Evolutionary conservation across 177 flowering plant genomes (phyloP), one percentile per base, ranked within the genome.

Genomic region (Tripterygium wilfordii): DNA sequence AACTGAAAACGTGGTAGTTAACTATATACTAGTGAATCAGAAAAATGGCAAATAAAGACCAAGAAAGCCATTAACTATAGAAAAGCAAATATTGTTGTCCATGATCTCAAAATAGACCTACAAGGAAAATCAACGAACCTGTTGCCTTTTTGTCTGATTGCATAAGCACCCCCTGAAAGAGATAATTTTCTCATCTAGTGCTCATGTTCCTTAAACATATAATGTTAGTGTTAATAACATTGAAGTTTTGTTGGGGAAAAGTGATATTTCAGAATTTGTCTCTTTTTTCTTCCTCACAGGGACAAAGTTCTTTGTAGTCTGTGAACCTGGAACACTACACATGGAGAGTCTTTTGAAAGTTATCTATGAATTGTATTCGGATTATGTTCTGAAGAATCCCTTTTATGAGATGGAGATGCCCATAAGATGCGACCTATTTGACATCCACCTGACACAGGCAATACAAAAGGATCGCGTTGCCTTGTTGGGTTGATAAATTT

Each of bases 351-450:
- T 90, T 2, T 50, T 88, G 68, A 84, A 78, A 58, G 31, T 64
- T 41, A 76, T 87, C 42, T 87, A 87, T 54, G 92, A 83, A 51
- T 51, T 83, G 24, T 86, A 83, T 73, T 74, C 91, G 0, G 91
- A 86, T 43, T 86, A 75, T 60, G 92, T 87, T 10, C 45, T 87
- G 51, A 87, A 84, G 67, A 87, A 84, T 53, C 92, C 96, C 24
- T 87, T 87, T 58, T 86, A 83, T 49, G 95, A 83, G 62, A 77
- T 86, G 88, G 95, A 86, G 71, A 83, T 86, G 95, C 95, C 95
- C 2, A 86, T 86, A 12, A 65, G 92, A 29, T 87, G 92, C 42
- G 96, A 87, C 63, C 89, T 87, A 45, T 87, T 87, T 36, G 96
- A 84, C 38, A 66, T 76, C 42, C 75, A 82, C 59, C 68, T 84